phyloP scores from a whole-genome alignment of 208 protist species.

The Balamuthia mandrillaris region DNA sequence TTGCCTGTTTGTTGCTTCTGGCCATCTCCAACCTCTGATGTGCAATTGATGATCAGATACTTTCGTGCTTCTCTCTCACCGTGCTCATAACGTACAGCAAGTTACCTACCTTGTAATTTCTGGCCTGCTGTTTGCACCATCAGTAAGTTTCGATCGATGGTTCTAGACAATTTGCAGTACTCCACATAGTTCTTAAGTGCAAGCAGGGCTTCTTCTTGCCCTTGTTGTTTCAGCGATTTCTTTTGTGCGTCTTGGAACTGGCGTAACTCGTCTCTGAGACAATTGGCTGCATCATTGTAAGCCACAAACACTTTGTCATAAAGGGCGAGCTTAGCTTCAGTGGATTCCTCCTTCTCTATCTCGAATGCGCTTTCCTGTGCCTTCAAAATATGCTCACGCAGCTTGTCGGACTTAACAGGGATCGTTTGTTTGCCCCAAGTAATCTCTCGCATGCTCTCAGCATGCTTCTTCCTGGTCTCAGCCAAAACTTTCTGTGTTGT shows the following conservation, averaged over 20 bases:
- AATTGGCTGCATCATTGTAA: conserved; percentile 38
- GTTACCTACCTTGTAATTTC: too few species aligned
- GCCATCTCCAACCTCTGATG: too few species aligned
- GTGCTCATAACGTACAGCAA: too few species aligned
- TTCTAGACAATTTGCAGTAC: conserved; percentile 5
- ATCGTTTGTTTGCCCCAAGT: neutral
- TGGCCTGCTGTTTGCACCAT: neutral
- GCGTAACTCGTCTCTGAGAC: conserved; percentile 4
- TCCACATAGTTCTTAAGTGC: neutral
- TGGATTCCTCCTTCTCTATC: neutral
- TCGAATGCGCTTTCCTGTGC: conserved; percentile 9
- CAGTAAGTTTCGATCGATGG: conserved; percentile 14
- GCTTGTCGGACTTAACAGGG: conserved; percentile 23
- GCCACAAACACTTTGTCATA: conserved; percentile 35
- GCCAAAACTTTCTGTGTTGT: conserved; percentile 24
- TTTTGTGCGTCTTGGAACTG: neutral
- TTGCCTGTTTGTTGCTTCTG: too few species aligned
- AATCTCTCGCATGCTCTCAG: neutral
- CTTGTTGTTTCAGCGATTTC: neutral
- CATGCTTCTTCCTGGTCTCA: conserved; percentile 14
- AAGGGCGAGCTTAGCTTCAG: neutral
- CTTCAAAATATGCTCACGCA: neutral
- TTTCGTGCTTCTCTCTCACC: too few species aligned
- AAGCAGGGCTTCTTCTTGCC: neutral
- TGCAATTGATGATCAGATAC: too few species aligned